Conservation (phyloP, 768 basidiomycete species). For the Cystoderma amianthinum region DNA sequence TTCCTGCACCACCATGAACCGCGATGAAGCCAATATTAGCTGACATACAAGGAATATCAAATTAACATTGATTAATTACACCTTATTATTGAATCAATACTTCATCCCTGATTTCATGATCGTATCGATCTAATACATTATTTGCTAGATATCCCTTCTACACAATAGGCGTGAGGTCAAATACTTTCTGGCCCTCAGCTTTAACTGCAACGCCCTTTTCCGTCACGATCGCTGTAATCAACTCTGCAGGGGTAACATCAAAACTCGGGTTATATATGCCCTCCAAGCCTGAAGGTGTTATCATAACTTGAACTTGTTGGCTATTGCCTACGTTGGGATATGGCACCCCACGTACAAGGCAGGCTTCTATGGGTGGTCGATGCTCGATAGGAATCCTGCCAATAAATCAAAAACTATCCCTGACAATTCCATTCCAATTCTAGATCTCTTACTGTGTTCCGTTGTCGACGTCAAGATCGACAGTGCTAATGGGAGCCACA, state of each 20-base stretch:
- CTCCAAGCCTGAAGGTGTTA: constrained; percentile 63
- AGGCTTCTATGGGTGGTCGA: constrained; percentile 81
- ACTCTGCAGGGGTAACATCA: constrained; percentile 90
- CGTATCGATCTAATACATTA: no score
- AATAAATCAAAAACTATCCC: constrained; percentile 2
- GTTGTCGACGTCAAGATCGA: constrained; percentile 74
- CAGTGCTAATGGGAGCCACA: constrained; percentile 87
- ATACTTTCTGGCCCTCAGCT: constrained; percentile 42
- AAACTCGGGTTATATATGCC: constrained; percentile 91
- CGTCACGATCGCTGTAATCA: constrained; percentile 93
- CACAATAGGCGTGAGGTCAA: constrained; percentile 45
- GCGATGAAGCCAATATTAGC: constrained; percentile 50
- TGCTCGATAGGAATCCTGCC: constrained; percentile 87
- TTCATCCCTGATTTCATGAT: no score
- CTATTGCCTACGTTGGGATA: constrained; percentile 48
- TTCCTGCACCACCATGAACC: constrained; percentile 77
- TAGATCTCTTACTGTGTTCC: constrained; percentile 48
- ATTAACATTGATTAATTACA: no score
- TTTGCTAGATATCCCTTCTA: no score
- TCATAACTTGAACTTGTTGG: constrained; percentile 73
- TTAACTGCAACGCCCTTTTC: constrained; percentile 90
- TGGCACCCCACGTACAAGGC: constrained; percentile 77
- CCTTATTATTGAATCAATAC: no score
- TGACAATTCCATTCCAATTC: neutral
- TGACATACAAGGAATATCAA: no score